Conservation (phyloP, 345 rosid species). For the Diplotaxis tenuifolia region DNA sequence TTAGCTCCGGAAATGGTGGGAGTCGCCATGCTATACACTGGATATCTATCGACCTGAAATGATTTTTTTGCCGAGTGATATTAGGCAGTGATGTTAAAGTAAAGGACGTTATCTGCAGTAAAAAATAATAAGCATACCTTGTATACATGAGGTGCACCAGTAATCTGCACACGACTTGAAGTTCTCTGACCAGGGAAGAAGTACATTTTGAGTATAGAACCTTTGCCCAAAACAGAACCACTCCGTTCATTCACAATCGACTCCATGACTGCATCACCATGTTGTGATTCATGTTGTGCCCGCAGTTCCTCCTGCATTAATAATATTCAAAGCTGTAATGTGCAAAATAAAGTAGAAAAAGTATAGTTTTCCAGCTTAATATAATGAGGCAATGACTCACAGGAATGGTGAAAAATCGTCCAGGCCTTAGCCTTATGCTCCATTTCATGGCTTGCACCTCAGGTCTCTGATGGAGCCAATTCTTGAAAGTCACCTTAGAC, state of each 20-base stretch:
- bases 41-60: constrained; percentile 80
- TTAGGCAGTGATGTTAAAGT: neutral
- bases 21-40: constrained; percentile 98
- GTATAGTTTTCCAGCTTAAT: neutral
- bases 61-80: neutral
- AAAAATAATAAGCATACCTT: constrained; percentile 50
- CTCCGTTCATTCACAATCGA: constrained; percentile 76
- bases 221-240: constrained; percentile 91
- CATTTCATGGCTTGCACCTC: constrained; percentile 98
- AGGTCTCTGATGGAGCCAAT: constrained; percentile 82
- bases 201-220: constrained; percentile 84
- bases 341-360: neutral
- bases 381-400: constrained; percentile 43
- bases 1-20: constrained; percentile 83
- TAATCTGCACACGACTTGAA: constrained; percentile 78
- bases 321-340: constrained; percentile 15
- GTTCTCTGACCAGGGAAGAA: constrained; percentile 93
- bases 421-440: constrained; percentile 94
- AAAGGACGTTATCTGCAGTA: neutral
- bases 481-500: constrained; percentile 73
- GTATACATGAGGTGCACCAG: constrained; percentile 87
- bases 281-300: constrained; percentile 75
- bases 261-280: constrained; percentile 98
- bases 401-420: constrained; percentile 82
- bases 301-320: constrained; percentile 74